A percentile compares a stretch with the other conserved stretches of the same genome.
Evolutionary conservation across 2,329 filamentous ascomycete genomes (phyloP).

Genomic region (Exophiala viscosa): DNA sequence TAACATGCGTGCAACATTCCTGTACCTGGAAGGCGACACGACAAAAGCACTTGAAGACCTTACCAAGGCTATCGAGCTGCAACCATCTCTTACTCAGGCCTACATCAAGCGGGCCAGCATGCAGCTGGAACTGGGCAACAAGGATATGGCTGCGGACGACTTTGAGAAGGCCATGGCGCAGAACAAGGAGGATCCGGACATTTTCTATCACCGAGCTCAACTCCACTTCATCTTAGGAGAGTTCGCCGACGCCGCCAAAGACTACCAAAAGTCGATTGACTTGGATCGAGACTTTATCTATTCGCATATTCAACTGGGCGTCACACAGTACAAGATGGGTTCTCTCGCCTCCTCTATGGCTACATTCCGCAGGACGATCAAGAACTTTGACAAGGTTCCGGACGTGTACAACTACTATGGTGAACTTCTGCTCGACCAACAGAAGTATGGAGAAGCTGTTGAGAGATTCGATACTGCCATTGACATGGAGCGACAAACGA

Average conservation of each 20-base stretch:
- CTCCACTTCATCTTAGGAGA: constrained; percentile 96
- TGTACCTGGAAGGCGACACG: constrained; percentile 86
- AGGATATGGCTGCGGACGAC: constrained; percentile 80
- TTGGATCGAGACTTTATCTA: constrained; percentile 96
- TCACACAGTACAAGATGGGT: constrained; percentile 99
- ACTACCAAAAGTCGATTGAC: constrained; percentile 99
- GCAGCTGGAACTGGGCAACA: constrained; percentile 86
- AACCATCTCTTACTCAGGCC: constrained; percentile 85
- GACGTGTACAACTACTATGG: constrained; percentile 99
- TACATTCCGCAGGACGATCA: constrained; percentile 93
- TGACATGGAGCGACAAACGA: constrained; percentile 93
- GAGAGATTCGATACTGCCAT: constrained; percentile 99
- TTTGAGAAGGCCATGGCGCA: constrained; percentile 81
- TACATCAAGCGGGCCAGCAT: constrained; percentile 99
- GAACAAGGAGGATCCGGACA: constrained; percentile 86
- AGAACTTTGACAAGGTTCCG: constrained; percentile 94
- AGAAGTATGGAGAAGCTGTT: constrained; percentile 90
- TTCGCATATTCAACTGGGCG: constrained; percentile 97
- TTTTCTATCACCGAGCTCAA: constrained; percentile 98
- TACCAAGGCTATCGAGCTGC: constrained; percentile 86
- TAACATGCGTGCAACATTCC: constrained; percentile 95
- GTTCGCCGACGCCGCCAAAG: constrained; percentile 88
- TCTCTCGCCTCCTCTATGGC: constrained; percentile 97
- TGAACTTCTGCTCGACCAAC: constrained; percentile 92
- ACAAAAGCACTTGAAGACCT: constrained; percentile 77